Percentiles rank a stretch among this genome's conserved stretches.
Conservation (phyloP, 805 yeast genomes). For the Candida xiaguanensis region DNA sequence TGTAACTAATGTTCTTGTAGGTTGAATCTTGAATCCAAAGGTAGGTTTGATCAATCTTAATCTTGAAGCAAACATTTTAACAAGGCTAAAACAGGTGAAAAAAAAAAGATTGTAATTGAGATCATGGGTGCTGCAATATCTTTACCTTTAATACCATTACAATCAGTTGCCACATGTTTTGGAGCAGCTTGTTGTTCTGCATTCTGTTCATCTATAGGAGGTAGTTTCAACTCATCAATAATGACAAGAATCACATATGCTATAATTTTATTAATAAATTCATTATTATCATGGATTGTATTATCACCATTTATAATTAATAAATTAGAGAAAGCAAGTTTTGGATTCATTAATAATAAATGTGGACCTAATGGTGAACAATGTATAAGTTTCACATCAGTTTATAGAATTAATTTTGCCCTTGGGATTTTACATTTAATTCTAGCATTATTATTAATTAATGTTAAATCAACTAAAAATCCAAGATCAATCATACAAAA, state of each 20-base stretch:
- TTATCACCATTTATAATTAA: constrained; percentile 74
- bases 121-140: constrained; percentile 69
- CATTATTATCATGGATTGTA: constrained; percentile 88
- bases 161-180: constrained; percentile 61
- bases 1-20: not conserved
- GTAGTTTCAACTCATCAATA: constrained; percentile 67
- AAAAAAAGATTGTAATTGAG: not conserved
- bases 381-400: constrained; percentile 87
- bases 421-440: constrained; percentile 74
- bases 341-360: constrained; percentile 63
- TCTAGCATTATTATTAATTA: constrained; percentile 62
- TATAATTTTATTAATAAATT: constrained; percentile 66
- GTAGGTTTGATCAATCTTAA: no score
- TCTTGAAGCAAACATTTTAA: not conserved
- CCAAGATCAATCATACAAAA: constrained; percentile 84
- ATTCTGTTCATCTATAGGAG: constrained; percentile 47
- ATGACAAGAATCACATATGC: constrained; percentile 90
- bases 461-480: constrained; percentile 73
- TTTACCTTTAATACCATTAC: constrained; percentile 60
- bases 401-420: constrained; percentile 88
- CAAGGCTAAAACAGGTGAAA: not conserved
- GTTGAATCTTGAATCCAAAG: not conserved
- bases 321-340: constrained; percentile 66
- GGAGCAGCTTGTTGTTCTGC: constrained; percentile 80
- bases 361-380: constrained; percentile 73